Percentiles rank a stretch among this genome's conserved stretches.
These are phyloP conservation scores for Malus asiatica DNA, from an alignment of 306 rosid species.

Conservation along the genomic window DNA sequence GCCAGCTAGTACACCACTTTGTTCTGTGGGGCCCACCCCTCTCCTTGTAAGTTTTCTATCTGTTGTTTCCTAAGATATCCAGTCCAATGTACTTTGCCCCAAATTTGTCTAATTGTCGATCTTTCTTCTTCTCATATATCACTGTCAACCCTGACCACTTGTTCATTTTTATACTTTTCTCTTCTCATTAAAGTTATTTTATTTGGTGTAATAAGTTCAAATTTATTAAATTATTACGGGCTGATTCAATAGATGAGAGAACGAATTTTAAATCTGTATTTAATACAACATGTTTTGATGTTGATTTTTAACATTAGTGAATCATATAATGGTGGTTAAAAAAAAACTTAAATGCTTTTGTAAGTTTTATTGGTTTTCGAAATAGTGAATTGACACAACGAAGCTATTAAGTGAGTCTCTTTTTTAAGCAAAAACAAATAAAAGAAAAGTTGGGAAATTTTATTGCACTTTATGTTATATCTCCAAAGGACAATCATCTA, in stretches of 20 bases:
- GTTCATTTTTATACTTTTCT: background rate
- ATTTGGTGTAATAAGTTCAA: background rate
- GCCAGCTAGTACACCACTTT: conserved; percentile 47
- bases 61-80: background rate
- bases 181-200: background rate
- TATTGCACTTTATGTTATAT: too few relatives aligned
- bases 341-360: rapidly evolving
- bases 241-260: rapidly evolving
- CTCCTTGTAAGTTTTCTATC: background rate
- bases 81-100: background rate
- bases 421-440: too few relatives aligned
- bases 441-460: too few relatives aligned
- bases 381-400: rapidly evolving
- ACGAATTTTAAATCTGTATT: too few relatives aligned
- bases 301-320: too few relatives aligned
- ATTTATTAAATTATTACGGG: background rate
- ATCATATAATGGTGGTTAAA: rapidly evolving
- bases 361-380: rapidly evolving
- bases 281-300: too few relatives aligned
- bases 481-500: too few relatives aligned
- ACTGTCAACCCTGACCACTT: background rate
- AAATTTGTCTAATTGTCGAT: background rate
- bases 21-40: conserved; percentile 8
- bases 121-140: background rate
- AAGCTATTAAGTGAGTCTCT: too few relatives aligned